Conservation (phyloP, 2,329 filamentous ascomycete genomes). For the Aspergillus ruber region DNA sequence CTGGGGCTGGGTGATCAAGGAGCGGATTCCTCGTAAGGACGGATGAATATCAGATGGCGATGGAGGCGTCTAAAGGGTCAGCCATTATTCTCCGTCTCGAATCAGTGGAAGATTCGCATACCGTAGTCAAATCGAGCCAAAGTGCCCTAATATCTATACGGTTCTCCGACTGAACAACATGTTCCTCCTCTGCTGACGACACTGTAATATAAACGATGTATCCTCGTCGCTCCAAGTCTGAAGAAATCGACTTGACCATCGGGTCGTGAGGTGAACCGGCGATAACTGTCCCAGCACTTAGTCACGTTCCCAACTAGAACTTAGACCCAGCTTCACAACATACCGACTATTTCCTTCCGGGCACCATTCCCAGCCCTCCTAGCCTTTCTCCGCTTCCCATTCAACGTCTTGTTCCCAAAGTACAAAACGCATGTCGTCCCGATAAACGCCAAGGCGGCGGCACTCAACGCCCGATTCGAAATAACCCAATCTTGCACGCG, state of each 20-base stretch:
- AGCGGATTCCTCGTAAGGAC: constrained; percentile 65
- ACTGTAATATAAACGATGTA: constrained; percentile 92
- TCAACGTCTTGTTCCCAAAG: constrained; percentile 55
- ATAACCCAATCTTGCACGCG: constrained; percentile 64
- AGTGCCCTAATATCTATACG: constrained; percentile 76
- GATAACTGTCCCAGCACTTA: constrained; percentile 53
- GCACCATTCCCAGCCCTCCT: constrained; percentile 75
- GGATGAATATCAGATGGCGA: constrained; percentile 51
- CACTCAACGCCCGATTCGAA: constrained; percentile 66
- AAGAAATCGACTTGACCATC: constrained; percentile 71
- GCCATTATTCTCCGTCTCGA: constrained; percentile 7
- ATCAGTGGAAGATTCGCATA: constrained; percentile 12
- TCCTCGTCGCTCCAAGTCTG: constrained; percentile 83
- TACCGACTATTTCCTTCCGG: constrained; percentile 70
- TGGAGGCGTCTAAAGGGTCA: constrained; percentile 49
- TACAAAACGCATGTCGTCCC: constrained; percentile 57
- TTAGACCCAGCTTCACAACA: constrained; percentile 12
- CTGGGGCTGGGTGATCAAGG: constrained; percentile 67
- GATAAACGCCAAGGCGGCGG: constrained; percentile 63
- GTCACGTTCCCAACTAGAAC: constrained; percentile 9
- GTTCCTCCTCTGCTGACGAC: constrained; percentile 76
- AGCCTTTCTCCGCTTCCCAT: constrained; percentile 63
- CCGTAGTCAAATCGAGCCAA: constrained; percentile 66
- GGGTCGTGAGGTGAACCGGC: constrained; percentile 83
- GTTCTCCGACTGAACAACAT: constrained; percentile 67